These are phyloP conservation scores for Endothia cerciana DNA, from an alignment of 2,329 filamentous ascomycete species.

Conservation along the genomic window DNA sequence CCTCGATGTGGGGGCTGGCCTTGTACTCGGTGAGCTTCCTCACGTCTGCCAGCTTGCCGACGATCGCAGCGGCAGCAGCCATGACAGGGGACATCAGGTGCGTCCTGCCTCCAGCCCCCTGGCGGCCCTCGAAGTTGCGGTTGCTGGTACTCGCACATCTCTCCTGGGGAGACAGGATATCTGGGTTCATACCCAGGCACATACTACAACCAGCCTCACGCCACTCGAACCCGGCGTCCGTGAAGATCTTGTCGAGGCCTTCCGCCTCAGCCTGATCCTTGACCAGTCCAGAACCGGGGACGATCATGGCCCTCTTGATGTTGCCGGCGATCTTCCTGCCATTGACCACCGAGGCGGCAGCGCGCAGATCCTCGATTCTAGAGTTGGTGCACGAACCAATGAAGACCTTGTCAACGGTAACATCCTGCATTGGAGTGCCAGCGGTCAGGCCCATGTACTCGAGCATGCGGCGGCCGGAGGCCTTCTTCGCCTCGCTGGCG, in stretches of 20 bases:
- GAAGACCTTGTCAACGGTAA: slow-evolving; percentile 71
- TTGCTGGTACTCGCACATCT: slow-evolving; percentile 95
- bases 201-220: slow-evolving; percentile 98
- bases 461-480: slow-evolving; percentile 77
- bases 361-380: slow-evolving; percentile 91
- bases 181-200: slow-evolving; percentile 99
- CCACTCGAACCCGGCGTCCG: slow-evolving; percentile 94
- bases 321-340: slow-evolving; percentile 86
- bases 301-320: slow-evolving; percentile 93
- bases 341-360: slow-evolving; percentile 82
- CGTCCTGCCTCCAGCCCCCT: slow-evolving; percentile 88
- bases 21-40: slow-evolving; percentile 72
- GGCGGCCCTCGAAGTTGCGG: slow-evolving; percentile 95
- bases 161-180: slow-evolving; percentile 90
- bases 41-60: slow-evolving; percentile 90
- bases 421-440: slow-evolving; percentile 90
- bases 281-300: slow-evolving; percentile 92
- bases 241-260: slow-evolving; percentile 90
- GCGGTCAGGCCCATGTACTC: slow-evolving; percentile 95
- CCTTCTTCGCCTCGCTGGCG: slow-evolving; percentile 76
- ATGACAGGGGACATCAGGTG: slow-evolving; percentile 97
- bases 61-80: slow-evolving; percentile 88
- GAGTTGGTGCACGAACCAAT: slow-evolving; percentile 78
- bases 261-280: slow-evolving; percentile 91
- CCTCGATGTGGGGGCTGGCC: slow-evolving; percentile 62